A percentile compares a stretch with the other conserved stretches of the same genome.
phyloP scores from a whole-genome alignment of 1,139 yeast species.

The Hansenula sp. region DNA sequence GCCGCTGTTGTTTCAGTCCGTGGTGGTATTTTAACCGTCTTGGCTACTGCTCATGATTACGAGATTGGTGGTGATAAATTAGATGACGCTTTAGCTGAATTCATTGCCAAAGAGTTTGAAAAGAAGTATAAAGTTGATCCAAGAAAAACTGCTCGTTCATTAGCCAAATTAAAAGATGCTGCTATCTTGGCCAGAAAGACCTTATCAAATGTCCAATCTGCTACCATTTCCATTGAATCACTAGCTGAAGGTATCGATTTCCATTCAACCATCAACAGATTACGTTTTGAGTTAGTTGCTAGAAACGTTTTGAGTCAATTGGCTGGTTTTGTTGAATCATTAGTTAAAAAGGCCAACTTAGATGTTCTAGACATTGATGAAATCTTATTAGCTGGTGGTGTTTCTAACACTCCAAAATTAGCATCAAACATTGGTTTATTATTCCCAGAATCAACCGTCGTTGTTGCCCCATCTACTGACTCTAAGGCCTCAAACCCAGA shows the following conservation, averaged over 20 bases:
- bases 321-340: constrained; percentile 70
- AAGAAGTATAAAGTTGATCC: constrained; percentile 85
- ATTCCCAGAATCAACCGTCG: constrained; percentile 77
- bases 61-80: constrained; percentile 86
- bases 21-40: constrained; percentile 87
- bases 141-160: constrained; percentile 72
- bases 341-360: constrained; percentile 76
- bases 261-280: constrained; percentile 89
- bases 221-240: constrained; percentile 93
- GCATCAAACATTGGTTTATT: constrained; percentile 67
- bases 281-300: constrained; percentile 87
- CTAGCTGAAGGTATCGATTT: constrained; percentile 92
- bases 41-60: constrained; percentile 81
- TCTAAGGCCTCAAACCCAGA: constrained; percentile 82
- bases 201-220: constrained; percentile 81
- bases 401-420: constrained; percentile 88
- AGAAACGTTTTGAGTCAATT: constrained; percentile 75
- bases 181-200: constrained; percentile 88
- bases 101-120: constrained; percentile 89
- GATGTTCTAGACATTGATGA: constrained; percentile 88
- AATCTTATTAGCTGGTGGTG: constrained; percentile 91
- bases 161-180: constrained; percentile 86
- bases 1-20: constrained; percentile 92
- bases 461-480: constrained; percentile 75
- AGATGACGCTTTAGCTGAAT: constrained; percentile 77